Percentiles rank a stretch among this genome's conserved stretches.
Conservation (phyloP, 2,329 filamentous ascomycete genomes). For the Aspergillus sp. region DNA sequence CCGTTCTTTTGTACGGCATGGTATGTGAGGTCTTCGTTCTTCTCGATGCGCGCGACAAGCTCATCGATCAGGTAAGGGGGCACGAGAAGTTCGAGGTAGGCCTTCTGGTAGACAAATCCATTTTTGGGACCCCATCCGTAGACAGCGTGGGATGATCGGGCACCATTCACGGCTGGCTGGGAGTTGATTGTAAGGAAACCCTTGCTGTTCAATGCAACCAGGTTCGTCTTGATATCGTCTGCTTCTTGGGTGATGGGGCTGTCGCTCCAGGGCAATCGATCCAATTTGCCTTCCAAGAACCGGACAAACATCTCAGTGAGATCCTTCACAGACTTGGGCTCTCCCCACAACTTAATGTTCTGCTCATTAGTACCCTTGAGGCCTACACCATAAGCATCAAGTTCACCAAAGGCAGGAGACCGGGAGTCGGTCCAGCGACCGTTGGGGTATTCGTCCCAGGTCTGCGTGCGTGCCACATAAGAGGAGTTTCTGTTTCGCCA, state of each 20-base stretch:
- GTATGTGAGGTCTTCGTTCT: slow-evolving; percentile 80
- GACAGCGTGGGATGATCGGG: slow-evolving; percentile 77
- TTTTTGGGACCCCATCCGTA: slow-evolving; percentile 94
- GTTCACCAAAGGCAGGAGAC: slow-evolving; percentile 90
- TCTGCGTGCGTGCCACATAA: slow-evolving; percentile 90
- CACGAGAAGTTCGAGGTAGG: slow-evolving; percentile 88
- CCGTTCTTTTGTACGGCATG: slow-evolving; percentile 86
- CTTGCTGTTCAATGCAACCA: slow-evolving; percentile 77
- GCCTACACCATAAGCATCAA: slow-evolving; percentile 91
- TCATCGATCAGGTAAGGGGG: slow-evolving; percentile 73
- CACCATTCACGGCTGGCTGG: slow-evolving; percentile 88
- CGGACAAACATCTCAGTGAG: slow-evolving; percentile 77
- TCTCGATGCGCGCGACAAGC: slow-evolving; percentile 71
- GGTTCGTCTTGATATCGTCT: slow-evolving; percentile 67
- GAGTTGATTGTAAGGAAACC: slow-evolving; percentile 96
- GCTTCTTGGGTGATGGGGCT: slow-evolving; percentile 79
- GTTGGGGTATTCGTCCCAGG: slow-evolving; percentile 99
- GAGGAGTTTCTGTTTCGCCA: slow-evolving; percentile 97
- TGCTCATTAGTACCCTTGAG: slow-evolving; percentile 92
- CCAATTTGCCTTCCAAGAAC: slow-evolving; percentile 76
- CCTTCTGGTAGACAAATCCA: slow-evolving; percentile 97
- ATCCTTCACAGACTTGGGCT: slow-evolving; percentile 73
- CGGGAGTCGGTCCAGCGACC: slow-evolving; percentile 96
- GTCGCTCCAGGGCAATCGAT: slow-evolving; percentile 91
- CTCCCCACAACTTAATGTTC: slow-evolving; percentile 92